phyloP scores from a whole-genome alignment of 257 asterid species.

The Solanum raphanifolium region DNA sequence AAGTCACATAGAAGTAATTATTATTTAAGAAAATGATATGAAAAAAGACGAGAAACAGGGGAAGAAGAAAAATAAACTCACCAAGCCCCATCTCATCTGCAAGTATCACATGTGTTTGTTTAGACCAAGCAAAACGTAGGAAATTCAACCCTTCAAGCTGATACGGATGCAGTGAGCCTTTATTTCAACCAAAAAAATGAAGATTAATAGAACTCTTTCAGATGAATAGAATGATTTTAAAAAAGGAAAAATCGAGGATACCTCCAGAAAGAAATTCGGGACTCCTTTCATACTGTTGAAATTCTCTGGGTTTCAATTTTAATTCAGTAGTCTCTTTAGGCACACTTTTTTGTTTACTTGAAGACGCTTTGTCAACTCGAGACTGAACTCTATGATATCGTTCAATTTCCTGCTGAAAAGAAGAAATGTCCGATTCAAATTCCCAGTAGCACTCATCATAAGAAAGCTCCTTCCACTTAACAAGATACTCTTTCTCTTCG shows the following conservation, averaged over 20 bases:
- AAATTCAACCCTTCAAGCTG: constrained; percentile 98
- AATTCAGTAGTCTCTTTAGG: constrained; percentile 48
- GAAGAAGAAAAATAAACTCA: constrained; percentile 22
- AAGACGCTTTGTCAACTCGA: constrained; percentile 13
- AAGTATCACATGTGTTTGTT: constrained; percentile 91
- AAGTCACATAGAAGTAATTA: neutral
- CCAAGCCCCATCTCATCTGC: constrained; percentile 99
- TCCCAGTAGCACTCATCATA: constrained; percentile 98
- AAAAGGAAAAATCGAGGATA: constrained; percentile 9
- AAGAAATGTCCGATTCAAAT: constrained; percentile 70
- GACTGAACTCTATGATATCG: constrained; percentile 52
- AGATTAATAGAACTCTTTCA: neutral
- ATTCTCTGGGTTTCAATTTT: constrained; percentile 65
- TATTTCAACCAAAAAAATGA: neutral
- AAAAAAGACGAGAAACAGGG: neutral
- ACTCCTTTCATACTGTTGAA: constrained; percentile 83
- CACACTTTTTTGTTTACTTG: constrained; percentile 46
- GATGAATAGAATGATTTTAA: neutral
- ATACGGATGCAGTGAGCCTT: constrained; percentile 96
- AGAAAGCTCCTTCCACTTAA: constrained; percentile 97
- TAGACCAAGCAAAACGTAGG: constrained; percentile 90
- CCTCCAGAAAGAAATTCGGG: constrained; percentile 94
- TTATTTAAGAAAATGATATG: neutral
- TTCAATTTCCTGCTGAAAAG: constrained; percentile 77
- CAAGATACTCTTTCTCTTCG: constrained; percentile 76